A percentile compares a stretch with the other conserved stretches of the same genome.
Evolutionary conservation across 345 rosid genomes (phyloP).

Genomic region (Camelina laxa): DNA sequence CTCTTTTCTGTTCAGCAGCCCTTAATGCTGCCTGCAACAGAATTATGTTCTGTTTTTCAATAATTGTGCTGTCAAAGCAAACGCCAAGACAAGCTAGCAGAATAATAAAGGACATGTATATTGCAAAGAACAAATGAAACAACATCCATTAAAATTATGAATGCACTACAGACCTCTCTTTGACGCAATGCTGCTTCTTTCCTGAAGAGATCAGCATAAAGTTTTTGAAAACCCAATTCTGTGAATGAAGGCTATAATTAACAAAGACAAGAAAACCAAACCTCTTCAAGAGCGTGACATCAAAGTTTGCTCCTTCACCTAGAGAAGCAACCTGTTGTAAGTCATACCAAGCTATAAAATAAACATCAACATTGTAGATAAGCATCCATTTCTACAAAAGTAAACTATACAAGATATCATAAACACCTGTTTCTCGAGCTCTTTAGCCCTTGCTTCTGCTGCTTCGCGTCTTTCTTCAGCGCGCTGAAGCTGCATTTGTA

Average conservation of each 20-base stretch:
- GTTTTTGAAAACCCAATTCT: not conserved
- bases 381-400: not conserved
- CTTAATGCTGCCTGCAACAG: conserved; percentile 79
- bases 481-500: conserved; percentile 61
- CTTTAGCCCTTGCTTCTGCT: conserved; percentile 88
- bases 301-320: conserved; percentile 93
- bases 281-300: conserved; percentile 89
- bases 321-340: conserved; percentile 78
- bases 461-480: conserved; percentile 86
- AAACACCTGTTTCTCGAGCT: conserved; percentile 93
- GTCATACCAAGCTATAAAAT: conserved; percentile 13
- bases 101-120: conserved; percentile 3
- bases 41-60: conserved; percentile 23
- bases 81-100: not conserved
- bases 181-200: conserved; percentile 90
- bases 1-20: conserved; percentile 77
- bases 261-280: conserved; percentile 36
- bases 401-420: not conserved
- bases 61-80: not conserved
- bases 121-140: conserved; percentile 8
- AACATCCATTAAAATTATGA: not conserved
- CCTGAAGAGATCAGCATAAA: conserved; percentile 48
- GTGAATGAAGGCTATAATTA: conserved; percentile 11
- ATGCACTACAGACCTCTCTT: conserved; percentile 66
- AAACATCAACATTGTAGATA: conserved; percentile 22